Percentiles rank a stretch among this genome's conserved stretches.
phyloP scores from a whole-genome alignment of 2,329 filamentous ascomycete genomes.

The Venturia pyrina region DNA sequence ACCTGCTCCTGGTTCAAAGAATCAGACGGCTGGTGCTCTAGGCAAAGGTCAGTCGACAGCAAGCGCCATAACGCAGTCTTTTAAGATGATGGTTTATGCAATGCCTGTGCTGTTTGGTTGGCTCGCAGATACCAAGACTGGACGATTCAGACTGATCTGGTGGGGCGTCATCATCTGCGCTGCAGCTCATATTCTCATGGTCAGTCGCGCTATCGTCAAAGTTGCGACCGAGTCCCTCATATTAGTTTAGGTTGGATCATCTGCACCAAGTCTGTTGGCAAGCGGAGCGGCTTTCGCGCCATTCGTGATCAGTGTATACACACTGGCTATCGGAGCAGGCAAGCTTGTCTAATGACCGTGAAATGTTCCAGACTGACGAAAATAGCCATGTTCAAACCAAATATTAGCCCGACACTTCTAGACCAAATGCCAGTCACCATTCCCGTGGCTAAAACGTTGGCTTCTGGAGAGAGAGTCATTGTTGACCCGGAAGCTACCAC shows the following conservation, averaged over 20 bases:
- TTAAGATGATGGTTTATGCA: conserved; percentile 47
- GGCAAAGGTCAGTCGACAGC: neutral
- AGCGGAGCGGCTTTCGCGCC: conserved; percentile 3
- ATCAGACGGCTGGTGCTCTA: conserved; percentile 7
- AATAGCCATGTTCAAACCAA: conserved; percentile 29
- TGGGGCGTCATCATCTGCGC: conserved; percentile 26
- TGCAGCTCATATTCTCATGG: conserved; percentile 23
- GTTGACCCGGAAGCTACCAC: conserved; percentile 38
- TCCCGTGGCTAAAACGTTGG: conserved; percentile 33
- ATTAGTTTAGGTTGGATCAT: conserved; percentile 12
- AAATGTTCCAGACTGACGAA: conserved; percentile 20
- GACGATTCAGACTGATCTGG: conserved; percentile 30
- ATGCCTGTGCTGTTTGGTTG: conserved; percentile 42
- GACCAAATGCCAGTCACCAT: conserved; percentile 35
- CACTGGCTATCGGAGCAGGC: conserved; percentile 9
- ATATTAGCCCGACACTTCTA: conserved; percentile 34
- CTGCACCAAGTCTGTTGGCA: conserved; percentile 15
- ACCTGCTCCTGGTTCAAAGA: neutral
- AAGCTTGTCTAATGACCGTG: neutral
- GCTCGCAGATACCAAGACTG: conserved; percentile 34
- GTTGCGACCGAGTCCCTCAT: neutral
- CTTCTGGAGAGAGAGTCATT: conserved; percentile 36
- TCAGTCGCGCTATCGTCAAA: neutral
- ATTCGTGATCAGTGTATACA: conserved; percentile 8
- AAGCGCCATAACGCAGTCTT: conserved; percentile 19